Conservation (phyloP, 1,284 basidiomycete species). For the Pseudomicrostroma phylloplanum region DNA sequence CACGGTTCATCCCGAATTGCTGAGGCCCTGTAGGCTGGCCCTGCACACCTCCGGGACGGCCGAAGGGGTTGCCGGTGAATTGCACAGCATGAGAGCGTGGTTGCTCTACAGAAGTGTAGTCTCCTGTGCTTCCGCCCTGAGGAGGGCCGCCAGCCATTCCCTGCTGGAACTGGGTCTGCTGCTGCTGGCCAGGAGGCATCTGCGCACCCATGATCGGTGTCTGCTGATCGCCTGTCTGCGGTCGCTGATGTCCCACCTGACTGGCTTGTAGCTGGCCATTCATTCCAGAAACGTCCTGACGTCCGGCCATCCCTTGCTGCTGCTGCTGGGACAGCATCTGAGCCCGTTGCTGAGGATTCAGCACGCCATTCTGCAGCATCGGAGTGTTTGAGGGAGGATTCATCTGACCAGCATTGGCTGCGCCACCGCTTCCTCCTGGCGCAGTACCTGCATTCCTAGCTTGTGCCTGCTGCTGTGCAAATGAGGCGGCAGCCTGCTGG, state of each 20-base stretch:
- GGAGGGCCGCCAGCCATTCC: too few species aligned
- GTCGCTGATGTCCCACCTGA: neutral
- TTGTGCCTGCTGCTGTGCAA: conserved; percentile 3
- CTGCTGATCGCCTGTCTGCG: neutral
- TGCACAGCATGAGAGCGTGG: too few species aligned
- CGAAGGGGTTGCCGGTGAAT: too few species aligned
- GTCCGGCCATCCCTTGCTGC: neutral
- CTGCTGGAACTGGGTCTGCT: too few species aligned
- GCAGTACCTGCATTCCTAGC: neutral
- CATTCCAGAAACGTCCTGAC: neutral
- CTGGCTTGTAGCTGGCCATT: neutral
- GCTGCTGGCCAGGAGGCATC: too few species aligned
- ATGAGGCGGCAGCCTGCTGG: neutral
- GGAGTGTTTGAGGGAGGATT: neutral
- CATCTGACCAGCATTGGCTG: neutral
- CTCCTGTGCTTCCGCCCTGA: too few species aligned
- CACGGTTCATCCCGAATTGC: too few species aligned
- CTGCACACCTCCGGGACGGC: too few species aligned
- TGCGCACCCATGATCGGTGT: neutral
- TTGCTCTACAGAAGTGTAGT: too few species aligned
- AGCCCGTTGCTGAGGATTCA: conserved; percentile 1
- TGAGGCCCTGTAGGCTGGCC: too few species aligned
- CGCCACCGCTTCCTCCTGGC: neutral
- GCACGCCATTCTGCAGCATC: conserved; percentile 4
- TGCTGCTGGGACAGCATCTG: neutral